Evolutionary conservation across 164 flowering plant genomes (phyloP).

Genomic region (Stephania japonica): DNA sequence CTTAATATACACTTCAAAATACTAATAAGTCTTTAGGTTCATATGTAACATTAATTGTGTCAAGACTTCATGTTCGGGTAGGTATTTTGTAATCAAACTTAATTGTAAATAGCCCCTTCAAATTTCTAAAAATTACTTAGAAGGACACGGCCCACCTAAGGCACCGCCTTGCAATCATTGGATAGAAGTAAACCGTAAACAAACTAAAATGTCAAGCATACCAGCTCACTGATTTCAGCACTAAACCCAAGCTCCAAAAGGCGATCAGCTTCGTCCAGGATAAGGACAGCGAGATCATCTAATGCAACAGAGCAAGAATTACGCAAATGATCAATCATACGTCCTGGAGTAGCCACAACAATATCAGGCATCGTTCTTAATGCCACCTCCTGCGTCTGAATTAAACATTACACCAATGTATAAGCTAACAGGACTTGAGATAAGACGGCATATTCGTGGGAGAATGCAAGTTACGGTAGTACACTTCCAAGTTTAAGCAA

Average conservation of each 20-base stretch:
- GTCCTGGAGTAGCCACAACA: slow-evolving; percentile 98
- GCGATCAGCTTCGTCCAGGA: slow-evolving; percentile 98
- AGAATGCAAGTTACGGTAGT: not conserved
- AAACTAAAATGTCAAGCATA: slow-evolving; percentile 17
- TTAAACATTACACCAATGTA: slow-evolving; percentile 11
- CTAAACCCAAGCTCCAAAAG: slow-evolving; percentile 91
- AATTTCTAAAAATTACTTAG: too few relatives aligned
- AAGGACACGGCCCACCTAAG: too few relatives aligned
- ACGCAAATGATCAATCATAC: slow-evolving; percentile 92
- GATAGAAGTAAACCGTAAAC: not conserved
- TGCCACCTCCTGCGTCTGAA: slow-evolving; percentile 78
- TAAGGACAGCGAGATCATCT: slow-evolving; percentile 90
- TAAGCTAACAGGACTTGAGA: not conserved
- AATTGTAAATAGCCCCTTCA: too few relatives aligned
- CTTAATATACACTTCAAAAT: too few relatives aligned
- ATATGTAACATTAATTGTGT: too few relatives aligned
- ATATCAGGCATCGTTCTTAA: slow-evolving; percentile 89
- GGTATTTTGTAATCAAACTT: too few relatives aligned
- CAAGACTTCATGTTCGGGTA: too few relatives aligned
- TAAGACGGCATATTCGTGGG: not conserved
- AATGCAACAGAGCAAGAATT: slow-evolving; percentile 92
- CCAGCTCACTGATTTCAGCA: slow-evolving; percentile 87
- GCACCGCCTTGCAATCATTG: too few relatives aligned
- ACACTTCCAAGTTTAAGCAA: not conserved
- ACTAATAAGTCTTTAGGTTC: too few relatives aligned